Evolutionary conservation across 495 filamentous ascomycete genomes (phyloP).

Genomic region (Trichoderma reesei): DNA sequence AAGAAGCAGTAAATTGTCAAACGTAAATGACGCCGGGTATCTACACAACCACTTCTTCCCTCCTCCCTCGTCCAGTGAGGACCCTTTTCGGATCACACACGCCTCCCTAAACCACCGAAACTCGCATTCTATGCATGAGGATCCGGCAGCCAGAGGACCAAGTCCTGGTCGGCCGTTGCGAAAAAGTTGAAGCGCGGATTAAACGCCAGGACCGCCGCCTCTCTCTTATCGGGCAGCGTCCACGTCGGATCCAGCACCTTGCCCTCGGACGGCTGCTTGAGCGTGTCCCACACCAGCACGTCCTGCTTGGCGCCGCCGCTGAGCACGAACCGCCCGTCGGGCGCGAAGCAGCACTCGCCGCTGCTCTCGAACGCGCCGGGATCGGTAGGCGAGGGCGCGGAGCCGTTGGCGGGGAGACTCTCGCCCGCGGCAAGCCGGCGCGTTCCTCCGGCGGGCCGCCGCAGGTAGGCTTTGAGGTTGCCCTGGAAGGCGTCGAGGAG

Average conservation of each 20-base stretch:
- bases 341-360: conserved; percentile 79
- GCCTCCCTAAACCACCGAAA: conserved; percentile 6
- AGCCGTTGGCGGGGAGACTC: conserved; percentile 20
- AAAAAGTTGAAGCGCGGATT: conserved; percentile 88
- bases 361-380: conserved; percentile 36
- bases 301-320: conserved; percentile 62
- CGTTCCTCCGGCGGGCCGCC: conserved; percentile 30
- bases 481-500: conserved; percentile 86
- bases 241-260: conserved; percentile 54
- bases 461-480: conserved; percentile 54
- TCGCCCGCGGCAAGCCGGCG: conserved; percentile 41
- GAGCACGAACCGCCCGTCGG: conserved; percentile 78
- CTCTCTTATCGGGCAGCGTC: conserved; percentile 54
- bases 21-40: neutral
- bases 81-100: neutral
- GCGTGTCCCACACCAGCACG: conserved; percentile 74
- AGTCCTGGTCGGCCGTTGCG: conserved; percentile 76
- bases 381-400: neutral
- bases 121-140: conserved; percentile 34
- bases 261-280: conserved; percentile 42
- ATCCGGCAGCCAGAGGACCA: conserved; percentile 86
- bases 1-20: neutral
- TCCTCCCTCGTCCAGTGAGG: neutral
- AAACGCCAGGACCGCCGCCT: conserved; percentile 67
- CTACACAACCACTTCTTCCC: neutral